Percentiles rank a stretch among this genome's conserved stretches.
These are phyloP conservation scores for Globisporangium radiosum DNA, from an alignment of 352 stramenopile genomes.

Conservation along the genomic window DNA sequence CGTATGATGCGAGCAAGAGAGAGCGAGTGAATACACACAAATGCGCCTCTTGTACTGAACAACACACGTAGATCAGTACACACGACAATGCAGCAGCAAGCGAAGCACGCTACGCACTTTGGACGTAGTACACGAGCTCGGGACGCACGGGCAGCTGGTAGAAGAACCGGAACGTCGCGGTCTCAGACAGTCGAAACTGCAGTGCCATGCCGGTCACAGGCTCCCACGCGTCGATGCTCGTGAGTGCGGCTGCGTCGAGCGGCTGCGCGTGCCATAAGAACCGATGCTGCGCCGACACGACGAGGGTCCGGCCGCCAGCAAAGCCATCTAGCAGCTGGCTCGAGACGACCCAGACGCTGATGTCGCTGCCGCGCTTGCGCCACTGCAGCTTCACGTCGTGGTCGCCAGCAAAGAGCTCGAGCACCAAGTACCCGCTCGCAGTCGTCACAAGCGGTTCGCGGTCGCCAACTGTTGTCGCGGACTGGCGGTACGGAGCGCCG, in stretches of 20 bases:
- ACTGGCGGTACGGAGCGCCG: constrained; percentile 52
- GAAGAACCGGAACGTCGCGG: constrained; percentile 49
- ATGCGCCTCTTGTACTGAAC: neutral
- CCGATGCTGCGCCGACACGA: constrained; percentile 60
- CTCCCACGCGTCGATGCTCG: constrained; percentile 51
- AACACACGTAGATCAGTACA: neutral
- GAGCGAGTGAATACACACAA: neutral
- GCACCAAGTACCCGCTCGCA: constrained; percentile 50
- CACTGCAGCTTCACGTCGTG: constrained; percentile 62
- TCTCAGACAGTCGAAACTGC: constrained; percentile 39
- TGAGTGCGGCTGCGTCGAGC: constrained; percentile 25
- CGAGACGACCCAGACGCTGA: constrained; percentile 51
- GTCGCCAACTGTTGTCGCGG: constrained; percentile 51
- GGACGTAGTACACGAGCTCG: constrained; percentile 37
- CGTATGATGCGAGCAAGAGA: constrained; percentile 13
- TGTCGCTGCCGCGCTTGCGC: constrained; percentile 46
- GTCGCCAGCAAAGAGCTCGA: constrained; percentile 39
- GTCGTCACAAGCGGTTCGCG: constrained; percentile 45
- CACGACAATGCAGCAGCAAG: neutral
- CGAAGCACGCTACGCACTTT: constrained; percentile 26
- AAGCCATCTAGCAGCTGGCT: constrained; percentile 65
- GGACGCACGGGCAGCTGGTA: constrained; percentile 69
- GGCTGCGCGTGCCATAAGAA: constrained; percentile 68
- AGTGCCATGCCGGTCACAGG: constrained; percentile 46
- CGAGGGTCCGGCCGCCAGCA: constrained; percentile 45